These are phyloP conservation scores for Protomyces gravidus DNA, from an alignment of 1,139 yeast genomes.

Conservation along the genomic window DNA sequence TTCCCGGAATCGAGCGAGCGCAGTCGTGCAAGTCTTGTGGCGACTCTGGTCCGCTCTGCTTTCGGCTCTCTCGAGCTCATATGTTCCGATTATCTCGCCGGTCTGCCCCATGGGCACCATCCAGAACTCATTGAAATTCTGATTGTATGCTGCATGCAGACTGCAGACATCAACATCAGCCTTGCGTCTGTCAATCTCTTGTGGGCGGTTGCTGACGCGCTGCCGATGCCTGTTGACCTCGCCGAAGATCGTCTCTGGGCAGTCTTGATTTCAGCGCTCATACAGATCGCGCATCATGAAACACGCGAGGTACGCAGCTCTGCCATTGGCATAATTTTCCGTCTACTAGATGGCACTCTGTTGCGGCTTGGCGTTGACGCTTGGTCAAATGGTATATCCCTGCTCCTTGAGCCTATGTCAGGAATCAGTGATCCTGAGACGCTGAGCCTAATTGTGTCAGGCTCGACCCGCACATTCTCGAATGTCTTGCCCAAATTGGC, in stretches of 20 bases:
- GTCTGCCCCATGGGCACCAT: conserved; percentile 1
- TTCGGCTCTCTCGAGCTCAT: conserved; percentile 27
- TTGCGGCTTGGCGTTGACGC: neutral
- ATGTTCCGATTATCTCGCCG: conserved; percentile 19
- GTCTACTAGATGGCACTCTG: conserved; percentile 1
- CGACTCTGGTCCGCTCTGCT: conserved; percentile 21
- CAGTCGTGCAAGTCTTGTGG: neutral
- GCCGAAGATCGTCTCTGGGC: conserved; percentile 16
- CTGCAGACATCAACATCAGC: conserved; percentile 22
- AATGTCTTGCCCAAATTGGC: neutral
- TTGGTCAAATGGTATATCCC: neutral
- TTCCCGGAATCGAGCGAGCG: neutral
- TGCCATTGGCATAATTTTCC: conserved; percentile 25
- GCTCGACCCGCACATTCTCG: neutral
- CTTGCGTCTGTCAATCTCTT: conserved; percentile 25
- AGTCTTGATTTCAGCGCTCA: conserved; percentile 14
- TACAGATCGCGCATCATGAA: conserved; percentile 17
- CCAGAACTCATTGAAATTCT: conserved; percentile 21
- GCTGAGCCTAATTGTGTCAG: neutral
- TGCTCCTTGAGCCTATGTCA: neutral
- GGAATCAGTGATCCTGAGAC: neutral
- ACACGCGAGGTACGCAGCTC: conserved; percentile 25
- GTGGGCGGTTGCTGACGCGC: conserved; percentile 23
- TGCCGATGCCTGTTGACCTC: conserved; percentile 9
- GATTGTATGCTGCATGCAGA: conserved; percentile 14